Percentiles rank a stretch among this genome's conserved stretches.
These are phyloP conservation scores for Melanopsichium pennsylvanicum DNA, from an alignment of 1,284 basidiomycete species.

Conservation along the genomic window DNA sequence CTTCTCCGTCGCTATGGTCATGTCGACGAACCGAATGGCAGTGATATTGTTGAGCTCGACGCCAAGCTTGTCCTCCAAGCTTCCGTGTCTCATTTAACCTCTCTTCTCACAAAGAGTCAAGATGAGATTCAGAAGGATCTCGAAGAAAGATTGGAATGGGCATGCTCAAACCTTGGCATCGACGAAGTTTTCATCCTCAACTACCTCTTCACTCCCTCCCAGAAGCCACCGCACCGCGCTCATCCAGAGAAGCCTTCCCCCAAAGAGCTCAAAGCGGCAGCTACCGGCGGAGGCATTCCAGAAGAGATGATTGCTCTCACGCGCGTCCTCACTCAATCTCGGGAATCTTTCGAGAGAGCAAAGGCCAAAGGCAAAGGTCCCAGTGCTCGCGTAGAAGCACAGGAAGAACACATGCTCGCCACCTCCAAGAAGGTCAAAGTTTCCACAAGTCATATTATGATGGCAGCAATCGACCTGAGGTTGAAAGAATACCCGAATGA, in stretches of 20 bases:
- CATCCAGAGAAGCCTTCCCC: conserved; percentile 22
- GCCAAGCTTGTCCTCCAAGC: conserved; percentile 77
- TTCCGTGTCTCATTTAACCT: conserved; percentile 8
- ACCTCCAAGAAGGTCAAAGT: conserved; percentile 12
- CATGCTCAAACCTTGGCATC: conserved; percentile 52
- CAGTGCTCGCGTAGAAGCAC: conserved; percentile 73
- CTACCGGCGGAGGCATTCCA: conserved; percentile 72
- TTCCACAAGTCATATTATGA: conserved; percentile 28
- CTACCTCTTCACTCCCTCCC: conserved; percentile 53
- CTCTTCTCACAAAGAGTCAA: not conserved
- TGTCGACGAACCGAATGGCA: conserved; percentile 87
- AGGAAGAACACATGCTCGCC: conserved; percentile 31
- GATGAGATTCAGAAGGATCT: conserved; percentile 28
- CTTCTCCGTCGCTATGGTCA: conserved; percentile 92
- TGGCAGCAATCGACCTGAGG: conserved; percentile 39
- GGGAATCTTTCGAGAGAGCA: conserved; percentile 74
- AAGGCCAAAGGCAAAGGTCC: conserved; percentile 79
- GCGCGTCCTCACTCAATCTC: conserved; percentile 74
- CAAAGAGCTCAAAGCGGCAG: conserved; percentile 43
- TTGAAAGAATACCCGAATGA: conserved; percentile 33
- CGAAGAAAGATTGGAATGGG: conserved; percentile 49
- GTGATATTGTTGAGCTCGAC: conserved; percentile 84
- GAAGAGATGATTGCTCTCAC: conserved; percentile 76
- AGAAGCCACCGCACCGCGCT: conserved; percentile 41
- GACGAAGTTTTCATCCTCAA: conserved; percentile 58